Percentiles rank a stretch among this genome's conserved stretches.
These are phyloP conservation scores for Saccharomycopsis microspora DNA, from an alignment of 805 yeast genomes.

Conservation along the genomic window DNA sequence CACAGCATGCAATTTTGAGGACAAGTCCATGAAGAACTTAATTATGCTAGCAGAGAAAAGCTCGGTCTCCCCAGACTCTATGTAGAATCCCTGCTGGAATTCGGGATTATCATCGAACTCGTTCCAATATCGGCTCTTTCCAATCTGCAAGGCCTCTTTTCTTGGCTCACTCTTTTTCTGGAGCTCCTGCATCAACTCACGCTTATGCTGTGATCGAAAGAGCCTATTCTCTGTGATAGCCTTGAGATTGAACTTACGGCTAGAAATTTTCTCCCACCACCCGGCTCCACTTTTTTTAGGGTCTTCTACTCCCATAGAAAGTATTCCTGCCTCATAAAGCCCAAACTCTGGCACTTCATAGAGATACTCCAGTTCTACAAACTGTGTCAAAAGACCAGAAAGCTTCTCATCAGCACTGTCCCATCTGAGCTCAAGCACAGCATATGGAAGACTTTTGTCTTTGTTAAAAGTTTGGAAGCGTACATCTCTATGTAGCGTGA, in stretches of 20 bases:
- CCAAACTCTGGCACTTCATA: constrained; percentile 7
- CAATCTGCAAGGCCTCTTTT: background rate
- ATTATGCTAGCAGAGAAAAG: constrained; percentile 10
- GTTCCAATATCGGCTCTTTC: constrained; percentile 14
- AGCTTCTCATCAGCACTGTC: constrained; percentile 1
- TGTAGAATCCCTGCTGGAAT: constrained; percentile 6
- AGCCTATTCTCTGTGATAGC: constrained; percentile 9
- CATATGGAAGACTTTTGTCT: background rate
- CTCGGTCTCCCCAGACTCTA: constrained; percentile 2
- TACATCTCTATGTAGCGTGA: too few relatives aligned
- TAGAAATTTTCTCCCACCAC: constrained; percentile 11
- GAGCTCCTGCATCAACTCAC: constrained; percentile 8
- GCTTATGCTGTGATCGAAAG: constrained; percentile 2
- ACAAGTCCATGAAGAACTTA: constrained; percentile 8
- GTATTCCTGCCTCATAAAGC: background rate
- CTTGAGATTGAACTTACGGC: constrained; percentile 9
- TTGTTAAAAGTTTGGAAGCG: too few relatives aligned
- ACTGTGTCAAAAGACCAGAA: background rate
- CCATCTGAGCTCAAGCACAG: constrained; percentile 7
- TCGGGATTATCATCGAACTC: constrained; percentile 17
- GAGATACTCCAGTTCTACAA: constrained; percentile 9
- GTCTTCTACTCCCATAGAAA: background rate
- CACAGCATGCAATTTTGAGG: background rate
- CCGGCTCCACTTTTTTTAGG: background rate
- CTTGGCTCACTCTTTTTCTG: background rate